These are phyloP conservation scores for Luzula sylvatica DNA, from an alignment of 176 grass and related monocot genomes.

Conservation along the genomic window DNA sequence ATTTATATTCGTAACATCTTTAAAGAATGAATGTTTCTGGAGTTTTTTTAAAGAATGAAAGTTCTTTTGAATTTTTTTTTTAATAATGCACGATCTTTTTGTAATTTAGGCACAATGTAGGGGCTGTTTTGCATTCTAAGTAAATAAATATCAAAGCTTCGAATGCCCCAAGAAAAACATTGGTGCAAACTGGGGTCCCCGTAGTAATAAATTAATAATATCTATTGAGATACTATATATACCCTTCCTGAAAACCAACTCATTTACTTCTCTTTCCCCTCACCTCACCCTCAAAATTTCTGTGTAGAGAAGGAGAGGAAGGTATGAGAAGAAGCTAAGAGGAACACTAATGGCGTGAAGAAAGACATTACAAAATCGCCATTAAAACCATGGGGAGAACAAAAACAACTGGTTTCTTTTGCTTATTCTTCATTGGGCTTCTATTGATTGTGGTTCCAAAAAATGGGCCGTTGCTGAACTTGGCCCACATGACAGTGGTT, in stretches of 20 bases:
- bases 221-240: conserved; percentile 8
- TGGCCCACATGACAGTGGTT: not conserved
- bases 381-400: conserved; percentile 15
- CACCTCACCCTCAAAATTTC: not conserved
- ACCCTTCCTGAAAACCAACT: not conserved
- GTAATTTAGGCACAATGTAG: too few relatives aligned
- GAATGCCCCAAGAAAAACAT: too few relatives aligned
- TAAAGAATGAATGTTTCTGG: too few relatives aligned
- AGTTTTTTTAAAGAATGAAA: too few relatives aligned
- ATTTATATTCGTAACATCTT: too few relatives aligned
- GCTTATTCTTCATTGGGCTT: conserved; percentile 26
- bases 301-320: not conserved
- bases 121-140: too few relatives aligned
- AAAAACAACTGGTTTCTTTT: conserved; percentile 7
- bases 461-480: not conserved
- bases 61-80: too few relatives aligned
- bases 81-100: too few relatives aligned
- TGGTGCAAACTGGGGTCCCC: not conserved
- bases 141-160: too few relatives aligned
- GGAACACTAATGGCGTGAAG: conserved; percentile 5
- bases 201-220: not conserved
- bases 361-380: conserved; percentile 2
- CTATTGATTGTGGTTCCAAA: conserved; percentile 16
- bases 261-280: conserved; percentile 1
- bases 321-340: conserved; percentile 12